Conservation (phyloP, 2,329 filamentous ascomycete species). For the Aspergillus carbonarius region DNA sequence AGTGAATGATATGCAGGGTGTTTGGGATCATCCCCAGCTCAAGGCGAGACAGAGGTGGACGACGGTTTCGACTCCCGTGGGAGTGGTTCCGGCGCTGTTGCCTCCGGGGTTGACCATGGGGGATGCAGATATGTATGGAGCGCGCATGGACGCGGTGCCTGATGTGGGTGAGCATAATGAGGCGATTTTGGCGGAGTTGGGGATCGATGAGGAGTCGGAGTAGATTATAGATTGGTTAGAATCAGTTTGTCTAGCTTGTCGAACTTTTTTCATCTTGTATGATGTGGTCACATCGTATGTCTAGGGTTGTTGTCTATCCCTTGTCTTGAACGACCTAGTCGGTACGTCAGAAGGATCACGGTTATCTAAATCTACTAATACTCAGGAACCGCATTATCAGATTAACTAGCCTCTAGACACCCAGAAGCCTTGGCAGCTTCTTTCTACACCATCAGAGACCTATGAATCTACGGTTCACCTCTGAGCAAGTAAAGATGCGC, state of each 20-base stretch:
- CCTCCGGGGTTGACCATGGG: slow-evolving; percentile 48
- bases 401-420: no score
- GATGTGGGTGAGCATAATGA: slow-evolving; percentile 53
- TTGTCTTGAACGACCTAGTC: no score
- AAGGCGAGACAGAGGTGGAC: slow-evolving; percentile 53
- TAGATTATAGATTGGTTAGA: neutral
- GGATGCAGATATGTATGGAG: slow-evolving; percentile 22
- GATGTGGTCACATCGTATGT: neutral
- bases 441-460: no score
- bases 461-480: no score
- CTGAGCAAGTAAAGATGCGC: no score
- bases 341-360: no score
- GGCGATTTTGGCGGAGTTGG: slow-evolving; percentile 48
- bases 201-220: slow-evolving; percentile 22
- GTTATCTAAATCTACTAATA: no score
- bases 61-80: slow-evolving; percentile 49
- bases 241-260: neutral
- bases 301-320: no score
- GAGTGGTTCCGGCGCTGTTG: slow-evolving; percentile 50
- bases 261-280: neutral
- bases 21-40: slow-evolving; percentile 57
- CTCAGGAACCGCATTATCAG: no score
- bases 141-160: slow-evolving; percentile 43
- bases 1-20: slow-evolving; percentile 55
- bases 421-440: no score